Base-by-base conservation (phyloP, 2,329 filamentous ascomycete species). In the Metarhizium guizhouense region DNA sequence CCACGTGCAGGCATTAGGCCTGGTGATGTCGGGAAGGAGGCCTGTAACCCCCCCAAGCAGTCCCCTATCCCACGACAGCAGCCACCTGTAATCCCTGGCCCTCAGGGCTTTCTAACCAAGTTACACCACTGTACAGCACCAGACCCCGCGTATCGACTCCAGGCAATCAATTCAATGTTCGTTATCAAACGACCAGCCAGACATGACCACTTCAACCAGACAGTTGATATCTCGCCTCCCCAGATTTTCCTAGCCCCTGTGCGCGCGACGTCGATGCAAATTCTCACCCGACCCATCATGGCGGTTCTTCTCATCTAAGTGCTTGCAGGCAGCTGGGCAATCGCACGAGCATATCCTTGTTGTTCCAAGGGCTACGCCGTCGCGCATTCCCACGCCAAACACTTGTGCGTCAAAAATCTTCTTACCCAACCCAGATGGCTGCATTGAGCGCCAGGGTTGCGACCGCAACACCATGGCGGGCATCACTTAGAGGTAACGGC, bases 361-460 rank as follows among this genome's bases (percentile, higher is more conserved):
- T 43, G 40, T 14, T 43, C 40, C 40, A 43, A 43, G 40, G 6
- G 11, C 11, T 43, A 16, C 10, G 16, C n/a, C 40, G 16, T 40
- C 25, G 25, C 38, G 51, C 20, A 53, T 29, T 32, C 40, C 16
- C 34, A 25, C 49, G 32, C 34, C 47, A 51, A 36, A 5, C 34
- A 14, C 34, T 25, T 20, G 16, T 48, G 45, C 18, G 14, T 30
- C 20, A 8, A 29, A 18, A 42, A 18, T 32, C 36, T 51, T 51
- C 20, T 45, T 18, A 47, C 48, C 34, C 32, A 54, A 34, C 49
- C 52, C 53, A 55, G 40, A 63, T 63, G 61, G 58, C 61, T 50
- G 55, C 58, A 40, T 56, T 55, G 43, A 56, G 51, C 47, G 56
- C 58, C 61, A 61, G 59, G 52, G 54, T 60, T 42, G 53, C 61